Evolutionary conservation across 768 basidiomycete genomes (phyloP), one percentile per base, ranked within the genome.

Genomic region (Mycena leptocephala): DNA sequence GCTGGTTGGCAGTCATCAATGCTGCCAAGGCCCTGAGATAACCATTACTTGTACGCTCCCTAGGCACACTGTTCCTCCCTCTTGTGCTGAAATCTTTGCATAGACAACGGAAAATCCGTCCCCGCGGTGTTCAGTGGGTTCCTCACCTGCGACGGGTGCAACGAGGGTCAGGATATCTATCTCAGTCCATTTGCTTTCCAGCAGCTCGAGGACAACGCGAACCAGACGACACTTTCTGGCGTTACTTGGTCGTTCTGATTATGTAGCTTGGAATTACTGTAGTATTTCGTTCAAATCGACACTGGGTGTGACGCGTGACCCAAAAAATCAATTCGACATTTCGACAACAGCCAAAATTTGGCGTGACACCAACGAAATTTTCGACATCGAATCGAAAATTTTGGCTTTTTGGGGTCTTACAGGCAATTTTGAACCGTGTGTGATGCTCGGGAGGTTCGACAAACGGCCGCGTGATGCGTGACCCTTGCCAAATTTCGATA

Each of bases 191-290:
- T 62, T 41, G 61, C 61, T 41, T 39, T 62, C 35, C 35, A 26
- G 61, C 61, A 62, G 61, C 61, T 62, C 33, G 61, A 62, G 61
- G 61, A 62, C 61, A 62, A 37, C 61, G 61, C 61, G 35, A 62
- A 62, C 61, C 61, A 62, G 61, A 62, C 61, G 61, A 62, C 61
- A 62, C 61, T 62, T 14, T 62, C 61, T n/a, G 61, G 61, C 61
- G 61, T 62, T 24, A 62, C 37, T 62, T 62, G 61, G 61, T 62
- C 61, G n/a, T 62, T 62, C 61, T 62, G 61, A 62, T 37, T 41
- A 62, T 62, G 35, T 41, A 62, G 37, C 61, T 62, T 62, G n/a
- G n/a, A n/a, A n/a, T n/a, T n/a, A n/a, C n/a, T n/a, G n/a, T n/a
- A n/a, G n/a, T n/a, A n/a, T n/a, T n/a, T n/a, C n/a, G n/a, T n/a